A percentile compares a stretch with the other conserved stretches of the same genome.
Conservation (phyloP, 495 filamentous ascomycete genomes). For the Podospora anserina region DNA sequence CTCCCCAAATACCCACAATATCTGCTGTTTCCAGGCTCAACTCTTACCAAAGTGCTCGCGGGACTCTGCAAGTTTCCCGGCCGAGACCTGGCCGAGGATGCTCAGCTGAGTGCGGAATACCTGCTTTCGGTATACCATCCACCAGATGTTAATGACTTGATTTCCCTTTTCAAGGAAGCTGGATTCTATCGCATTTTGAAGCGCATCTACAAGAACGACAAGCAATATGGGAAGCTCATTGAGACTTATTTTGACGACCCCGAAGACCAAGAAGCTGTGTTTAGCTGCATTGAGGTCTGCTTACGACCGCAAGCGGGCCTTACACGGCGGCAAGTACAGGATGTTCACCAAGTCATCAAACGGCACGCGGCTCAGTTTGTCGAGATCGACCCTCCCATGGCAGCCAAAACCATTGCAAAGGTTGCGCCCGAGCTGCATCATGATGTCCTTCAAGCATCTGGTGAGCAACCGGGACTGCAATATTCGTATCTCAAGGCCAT, state of each 20-base stretch:
- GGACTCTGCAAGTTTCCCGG: slow-evolving; percentile 82
- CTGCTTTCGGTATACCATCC: slow-evolving; percentile 90
- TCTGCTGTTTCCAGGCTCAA: slow-evolving; percentile 81
- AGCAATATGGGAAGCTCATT: slow-evolving; percentile 73
- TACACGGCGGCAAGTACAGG: slow-evolving; percentile 68
- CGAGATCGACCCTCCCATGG: slow-evolving; percentile 61
- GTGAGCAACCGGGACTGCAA: slow-evolving; percentile 60
- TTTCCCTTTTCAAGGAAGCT: slow-evolving; percentile 74
- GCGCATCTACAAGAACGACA: slow-evolving; percentile 76
- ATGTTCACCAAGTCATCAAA: slow-evolving; percentile 69
- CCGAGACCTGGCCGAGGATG: slow-evolving; percentile 82
- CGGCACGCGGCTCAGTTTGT: slow-evolving; percentile 65
- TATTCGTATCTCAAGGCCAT: slow-evolving; percentile 76
- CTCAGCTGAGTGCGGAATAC: slow-evolving; percentile 93
- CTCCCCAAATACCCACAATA: slow-evolving; percentile 96
- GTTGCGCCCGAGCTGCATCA: slow-evolving; percentile 69
- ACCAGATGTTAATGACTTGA: slow-evolving; percentile 68
- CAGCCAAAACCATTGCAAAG: slow-evolving; percentile 66
- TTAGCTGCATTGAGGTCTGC: slow-evolving; percentile 77
- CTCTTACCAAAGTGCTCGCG: slow-evolving; percentile 73
- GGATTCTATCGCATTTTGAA: slow-evolving; percentile 93
- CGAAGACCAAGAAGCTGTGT: slow-evolving; percentile 66
- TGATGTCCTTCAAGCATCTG: slow-evolving; percentile 62
- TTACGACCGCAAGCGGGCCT: slow-evolving; percentile 68
- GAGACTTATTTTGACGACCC: slow-evolving; percentile 83